Evolutionary conservation across 1,284 basidiomycete species (phyloP).

Genomic region (Boletus hoseneyae): DNA sequence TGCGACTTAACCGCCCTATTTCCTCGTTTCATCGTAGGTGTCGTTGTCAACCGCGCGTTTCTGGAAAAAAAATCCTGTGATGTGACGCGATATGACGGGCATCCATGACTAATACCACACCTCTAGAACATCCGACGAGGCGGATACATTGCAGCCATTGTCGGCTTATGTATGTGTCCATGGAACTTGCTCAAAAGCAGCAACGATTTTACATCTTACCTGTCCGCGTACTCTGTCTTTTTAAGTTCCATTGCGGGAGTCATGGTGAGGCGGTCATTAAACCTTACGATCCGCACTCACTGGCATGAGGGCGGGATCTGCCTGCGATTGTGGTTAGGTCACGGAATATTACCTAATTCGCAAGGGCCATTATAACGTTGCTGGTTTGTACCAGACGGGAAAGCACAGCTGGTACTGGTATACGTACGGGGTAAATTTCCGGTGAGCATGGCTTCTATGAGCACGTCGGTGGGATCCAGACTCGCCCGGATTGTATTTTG

Average conservation of each 20-base stretch:
- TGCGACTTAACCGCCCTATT: constrained; percentile 81
- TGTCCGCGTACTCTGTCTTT: constrained; percentile 83
- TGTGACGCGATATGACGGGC: background rate
- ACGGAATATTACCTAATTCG: constrained; percentile 81
- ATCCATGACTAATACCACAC: constrained; percentile 3
- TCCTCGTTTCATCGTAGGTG: constrained; percentile 70
- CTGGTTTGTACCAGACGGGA: constrained; percentile 64
- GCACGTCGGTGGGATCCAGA: background rate
- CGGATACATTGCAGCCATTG: constrained; percentile 72
- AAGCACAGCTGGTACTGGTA: constrained; percentile 74
- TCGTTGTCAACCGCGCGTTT: background rate
- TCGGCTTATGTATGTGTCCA: constrained; percentile 73
- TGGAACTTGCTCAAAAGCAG: constrained; percentile 80
- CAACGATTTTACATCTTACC: constrained; percentile 79
- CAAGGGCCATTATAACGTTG: constrained; percentile 67
- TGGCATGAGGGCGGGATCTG: background rate
- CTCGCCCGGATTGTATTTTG: background rate
- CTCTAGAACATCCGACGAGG: constrained; percentile 78
- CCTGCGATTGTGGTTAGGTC: constrained; percentile 40
- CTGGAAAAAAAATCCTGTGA: background rate
- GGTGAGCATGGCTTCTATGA: constrained; percentile 34
- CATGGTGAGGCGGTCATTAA: constrained; percentile 47
- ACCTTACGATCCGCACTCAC: background rate
- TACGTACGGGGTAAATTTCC: constrained; percentile 71
- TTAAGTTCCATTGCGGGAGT: constrained; percentile 79